These are phyloP conservation scores for Gossypium davidsonii DNA, from an alignment of 441 rosid species.

Conservation along the genomic window DNA sequence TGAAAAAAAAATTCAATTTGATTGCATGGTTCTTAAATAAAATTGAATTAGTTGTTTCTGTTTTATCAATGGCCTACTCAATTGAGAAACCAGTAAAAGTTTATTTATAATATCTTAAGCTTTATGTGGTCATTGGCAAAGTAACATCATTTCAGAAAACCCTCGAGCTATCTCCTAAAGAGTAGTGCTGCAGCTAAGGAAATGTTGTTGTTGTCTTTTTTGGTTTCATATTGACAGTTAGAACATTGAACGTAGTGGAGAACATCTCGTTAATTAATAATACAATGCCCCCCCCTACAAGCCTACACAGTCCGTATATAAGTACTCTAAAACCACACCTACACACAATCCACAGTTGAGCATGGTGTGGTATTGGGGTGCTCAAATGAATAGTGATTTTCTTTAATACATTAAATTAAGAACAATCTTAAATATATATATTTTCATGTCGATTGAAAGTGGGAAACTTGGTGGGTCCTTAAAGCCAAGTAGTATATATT, in stretches of 20 bases:
- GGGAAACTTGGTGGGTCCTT: slow-evolving; percentile 17
- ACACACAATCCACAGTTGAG: background rate
- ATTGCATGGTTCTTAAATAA: background rate
- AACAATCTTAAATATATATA: slow-evolving; percentile 6
- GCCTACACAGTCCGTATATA: background rate
- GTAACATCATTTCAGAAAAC: slow-evolving; percentile 14
- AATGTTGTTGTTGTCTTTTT: slow-evolving; percentile 7
- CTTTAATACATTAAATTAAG: slow-evolving; percentile 17
- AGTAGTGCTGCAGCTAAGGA: background rate
- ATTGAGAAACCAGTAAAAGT: no score
- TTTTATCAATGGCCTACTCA: background rate
- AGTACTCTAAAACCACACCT: background rate
- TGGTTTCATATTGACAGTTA: slow-evolving; percentile 5
- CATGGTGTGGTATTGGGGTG: background rate
- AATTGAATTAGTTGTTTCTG: no score
- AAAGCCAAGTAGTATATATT: slow-evolving; percentile 6
- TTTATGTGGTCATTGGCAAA: background rate
- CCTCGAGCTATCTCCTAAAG: slow-evolving; percentile 9
- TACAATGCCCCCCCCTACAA: slow-evolving; percentile 1
- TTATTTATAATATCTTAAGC: background rate
- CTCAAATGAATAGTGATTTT: slow-evolving; percentile 27
- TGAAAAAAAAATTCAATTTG: background rate
- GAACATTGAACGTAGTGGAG: background rate
- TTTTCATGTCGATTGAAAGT: background rate
- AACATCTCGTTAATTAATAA: slow-evolving; percentile 4